Evolutionary conservation across 208 protist species (phyloP).

Genomic region (Trypanosoma avium): DNA sequence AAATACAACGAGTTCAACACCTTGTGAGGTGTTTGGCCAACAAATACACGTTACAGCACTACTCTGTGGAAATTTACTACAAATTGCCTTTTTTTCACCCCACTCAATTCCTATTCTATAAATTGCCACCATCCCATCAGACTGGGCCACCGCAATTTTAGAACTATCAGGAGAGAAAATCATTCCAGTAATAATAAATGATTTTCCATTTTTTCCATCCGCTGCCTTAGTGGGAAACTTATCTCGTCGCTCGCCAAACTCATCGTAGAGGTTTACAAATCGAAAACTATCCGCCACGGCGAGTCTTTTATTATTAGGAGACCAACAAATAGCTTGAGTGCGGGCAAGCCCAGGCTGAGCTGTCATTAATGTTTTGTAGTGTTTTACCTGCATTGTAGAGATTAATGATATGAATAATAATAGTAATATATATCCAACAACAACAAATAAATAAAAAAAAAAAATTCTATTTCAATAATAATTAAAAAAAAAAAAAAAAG

Average conservation of each 20-base stretch:
- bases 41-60: constrained; percentile 89
- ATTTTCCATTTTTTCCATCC: constrained; percentile 83
- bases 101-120: constrained; percentile 97
- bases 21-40: constrained; percentile 91
- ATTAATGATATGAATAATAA: too few species aligned
- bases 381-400: constrained; percentile 89
- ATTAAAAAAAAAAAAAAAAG: constrained; percentile 12
- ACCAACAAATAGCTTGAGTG: constrained; percentile 92
- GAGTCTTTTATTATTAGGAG: constrained; percentile 93
- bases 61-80: constrained; percentile 95
- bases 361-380: constrained; percentile 89
- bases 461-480: neutral
- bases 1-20: constrained; percentile 94
- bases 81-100: constrained; percentile 97
- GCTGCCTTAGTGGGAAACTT: constrained; percentile 94
- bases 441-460: neutral
- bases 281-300: constrained; percentile 89
- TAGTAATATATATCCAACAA: neutral
- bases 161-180: constrained; percentile 96
- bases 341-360: constrained; percentile 78
- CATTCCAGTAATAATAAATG: constrained; percentile 91
- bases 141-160: constrained; percentile 95
- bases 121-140: constrained; percentile 96
- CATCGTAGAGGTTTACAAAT: constrained; percentile 95
- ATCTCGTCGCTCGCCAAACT: constrained; percentile 93